phyloP scores from a whole-genome alignment of 768 basidiomycete species.

The Russula vinacea region DNA sequence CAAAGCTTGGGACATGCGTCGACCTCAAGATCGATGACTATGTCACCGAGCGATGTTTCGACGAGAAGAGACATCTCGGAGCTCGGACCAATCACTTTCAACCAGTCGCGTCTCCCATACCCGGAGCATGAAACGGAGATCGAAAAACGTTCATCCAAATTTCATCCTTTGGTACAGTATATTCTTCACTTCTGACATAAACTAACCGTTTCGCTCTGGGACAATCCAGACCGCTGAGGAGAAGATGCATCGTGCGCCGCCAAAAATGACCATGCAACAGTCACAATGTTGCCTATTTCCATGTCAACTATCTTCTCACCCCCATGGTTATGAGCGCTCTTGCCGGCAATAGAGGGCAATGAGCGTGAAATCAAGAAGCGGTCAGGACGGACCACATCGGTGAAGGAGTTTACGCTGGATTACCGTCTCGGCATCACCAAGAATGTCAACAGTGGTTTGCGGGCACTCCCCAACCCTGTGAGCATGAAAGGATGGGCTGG shows the following conservation, averaged over 20 bases:
- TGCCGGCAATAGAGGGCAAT: constrained; percentile 51
- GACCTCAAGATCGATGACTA: constrained; percentile 93
- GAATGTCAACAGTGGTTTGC: constrained; percentile 30
- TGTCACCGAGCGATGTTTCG: constrained; percentile 95
- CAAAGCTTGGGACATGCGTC: constrained; percentile 87
- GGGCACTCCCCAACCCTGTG: constrained; percentile 50
- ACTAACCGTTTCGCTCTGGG: constrained; percentile 73
- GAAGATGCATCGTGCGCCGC: constrained; percentile 54
- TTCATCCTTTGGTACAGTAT: too few species aligned
- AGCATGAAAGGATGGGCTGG: constrained; percentile 71
- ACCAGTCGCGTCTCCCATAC: too few species aligned
- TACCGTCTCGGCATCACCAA: constrained; percentile 62
- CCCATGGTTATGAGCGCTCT: constrained; percentile 41
- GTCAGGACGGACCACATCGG: constrained; percentile 54
- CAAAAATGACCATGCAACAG: constrained; percentile 37
- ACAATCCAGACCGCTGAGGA: constrained; percentile 60
- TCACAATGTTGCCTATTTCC: constrained; percentile 21
- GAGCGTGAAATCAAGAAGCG: constrained; percentile 53
- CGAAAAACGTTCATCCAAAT: too few species aligned
- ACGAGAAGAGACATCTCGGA: constrained; percentile 87
- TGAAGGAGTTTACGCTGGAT: constrained; percentile 71
- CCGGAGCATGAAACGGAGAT: too few species aligned
- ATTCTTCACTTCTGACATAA: too few species aligned
- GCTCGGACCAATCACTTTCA: too few species aligned
- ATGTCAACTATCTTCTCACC: constrained; percentile 1